Percentiles rank a stretch among this genome's conserved stretches.
Evolutionary conservation across 1,284 basidiomycete genomes (phyloP).

Genomic region (Ustilago trichophora): DNA sequence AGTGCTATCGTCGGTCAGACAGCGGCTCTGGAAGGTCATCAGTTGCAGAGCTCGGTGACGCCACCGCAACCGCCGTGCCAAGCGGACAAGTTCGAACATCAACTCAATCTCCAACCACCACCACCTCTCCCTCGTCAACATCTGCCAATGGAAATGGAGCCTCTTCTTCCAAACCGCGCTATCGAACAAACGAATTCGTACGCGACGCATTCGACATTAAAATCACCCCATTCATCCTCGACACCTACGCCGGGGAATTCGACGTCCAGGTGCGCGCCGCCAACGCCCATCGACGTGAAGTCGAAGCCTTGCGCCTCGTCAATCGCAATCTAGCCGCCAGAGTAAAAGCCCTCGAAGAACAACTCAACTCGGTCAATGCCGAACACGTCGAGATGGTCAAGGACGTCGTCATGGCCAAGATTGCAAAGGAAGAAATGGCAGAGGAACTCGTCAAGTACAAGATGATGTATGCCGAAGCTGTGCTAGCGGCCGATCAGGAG

Average conservation of each 20-base stretch:
- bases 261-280: conserved; percentile 56
- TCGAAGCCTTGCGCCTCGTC: conserved; percentile 61
- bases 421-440: conserved; percentile 65
- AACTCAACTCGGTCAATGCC: conserved; percentile 51
- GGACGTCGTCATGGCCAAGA: conserved; percentile 59
- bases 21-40: too few species aligned
- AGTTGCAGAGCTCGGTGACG: background rate
- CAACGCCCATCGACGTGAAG: conserved; percentile 60
- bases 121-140: background rate
- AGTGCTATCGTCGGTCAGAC: conserved; percentile 41
- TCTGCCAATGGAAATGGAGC: background rate
- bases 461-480: conserved; percentile 61
- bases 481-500: conserved; percentile 46
- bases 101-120: background rate
- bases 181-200: conserved; percentile 56
- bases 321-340: conserved; percentile 59
- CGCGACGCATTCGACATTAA: conserved; percentile 60
- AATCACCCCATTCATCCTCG: conserved; percentile 59
- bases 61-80: background rate
- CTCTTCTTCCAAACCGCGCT: conserved; percentile 21
- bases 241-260: conserved; percentile 61
- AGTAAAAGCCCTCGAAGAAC: conserved; percentile 61
- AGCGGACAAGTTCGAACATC: background rate
- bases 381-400: conserved; percentile 66
- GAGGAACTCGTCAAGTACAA: conserved; percentile 64